Percentiles rank a stretch among this genome's conserved stretches.
Evolutionary conservation across 352 stramenopile genomes (phyloP).

Genomic region (Paralagenidium karlingii): DNA sequence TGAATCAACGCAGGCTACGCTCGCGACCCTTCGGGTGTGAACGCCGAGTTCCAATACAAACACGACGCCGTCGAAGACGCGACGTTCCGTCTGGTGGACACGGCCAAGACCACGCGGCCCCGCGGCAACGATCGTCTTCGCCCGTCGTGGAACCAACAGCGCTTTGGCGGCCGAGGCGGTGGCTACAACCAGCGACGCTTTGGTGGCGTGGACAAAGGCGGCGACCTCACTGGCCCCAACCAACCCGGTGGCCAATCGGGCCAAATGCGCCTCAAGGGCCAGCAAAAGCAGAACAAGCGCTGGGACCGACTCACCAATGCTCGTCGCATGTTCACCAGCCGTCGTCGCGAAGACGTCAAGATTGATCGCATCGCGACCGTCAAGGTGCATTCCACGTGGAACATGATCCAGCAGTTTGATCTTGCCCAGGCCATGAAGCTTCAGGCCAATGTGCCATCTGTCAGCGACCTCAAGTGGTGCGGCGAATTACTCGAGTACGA

Average conservation of each 20-base stretch:
- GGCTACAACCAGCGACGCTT: conserved; percentile 8
- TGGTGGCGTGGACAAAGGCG: conserved; percentile 18
- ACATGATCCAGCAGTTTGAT: conserved; percentile 94
- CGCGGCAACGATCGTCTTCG: conserved; percentile 69
- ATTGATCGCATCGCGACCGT: conserved; percentile 82
- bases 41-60: conserved; percentile 92
- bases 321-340: conserved; percentile 47
- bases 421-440: conserved; percentile 92
- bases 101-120: conserved; percentile 71
- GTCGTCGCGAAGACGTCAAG: conserved; percentile 56
- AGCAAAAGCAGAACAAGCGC: conserved; percentile 82
- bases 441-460: conserved; percentile 76
- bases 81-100: conserved; percentile 92
- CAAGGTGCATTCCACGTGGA: conserved; percentile 87
- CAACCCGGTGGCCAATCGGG: conserved; percentile 25
- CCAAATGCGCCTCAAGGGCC: conserved; percentile 69
- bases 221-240: conserved; percentile 17
- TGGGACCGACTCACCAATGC: conserved; percentile 71
- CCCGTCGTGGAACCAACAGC: conserved; percentile 79
- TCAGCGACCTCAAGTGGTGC: conserved; percentile 89
- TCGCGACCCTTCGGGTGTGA: conserved; percentile 74
- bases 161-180: conserved; percentile 44
- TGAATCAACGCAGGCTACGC: too few species aligned
- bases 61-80: conserved; percentile 85
- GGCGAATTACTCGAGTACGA: conserved; percentile 93